phyloP scores from a whole-genome alignment of 306 rosid genomes.

The Oemleria cerasiformis region DNA sequence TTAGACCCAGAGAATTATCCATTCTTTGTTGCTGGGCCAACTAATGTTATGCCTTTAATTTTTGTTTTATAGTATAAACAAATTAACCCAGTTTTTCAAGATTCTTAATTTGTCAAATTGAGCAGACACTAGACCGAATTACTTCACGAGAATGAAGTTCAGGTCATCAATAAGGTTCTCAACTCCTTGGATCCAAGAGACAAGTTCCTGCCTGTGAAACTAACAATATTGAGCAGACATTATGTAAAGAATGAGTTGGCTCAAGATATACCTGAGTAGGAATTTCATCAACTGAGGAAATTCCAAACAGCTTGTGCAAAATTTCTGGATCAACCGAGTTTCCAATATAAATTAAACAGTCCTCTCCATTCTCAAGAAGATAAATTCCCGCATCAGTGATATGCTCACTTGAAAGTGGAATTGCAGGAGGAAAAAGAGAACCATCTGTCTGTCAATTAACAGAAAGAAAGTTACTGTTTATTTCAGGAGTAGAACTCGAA shows the following conservation, averaged over 20 bases:
- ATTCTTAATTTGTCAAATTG: background rate
- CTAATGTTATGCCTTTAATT: conserved; percentile 3
- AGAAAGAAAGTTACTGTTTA: background rate
- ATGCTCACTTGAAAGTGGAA: conserved; percentile 85
- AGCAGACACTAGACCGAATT: background rate
- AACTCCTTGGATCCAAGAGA: background rate
- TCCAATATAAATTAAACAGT: conserved; percentile 72
- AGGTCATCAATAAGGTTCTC: conserved; percentile 5
- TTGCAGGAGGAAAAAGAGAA: conserved; percentile 56
- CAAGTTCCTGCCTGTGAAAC: background rate
- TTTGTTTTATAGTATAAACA: no score
- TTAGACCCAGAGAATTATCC: background rate
- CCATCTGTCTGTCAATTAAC: conserved; percentile 51
- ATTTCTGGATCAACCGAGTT: conserved; percentile 54
- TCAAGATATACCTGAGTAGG: conserved; percentile 48
- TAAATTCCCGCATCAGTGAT: conserved; percentile 67
- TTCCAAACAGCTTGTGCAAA: conserved; percentile 59
- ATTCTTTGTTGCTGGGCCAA: background rate
- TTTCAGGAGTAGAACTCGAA: background rate
- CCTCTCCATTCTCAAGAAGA: conserved; percentile 83
- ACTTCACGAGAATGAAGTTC: background rate
- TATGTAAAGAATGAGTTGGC: background rate
- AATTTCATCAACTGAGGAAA: conserved; percentile 59
- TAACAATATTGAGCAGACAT: background rate
- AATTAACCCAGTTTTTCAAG: background rate